Conservation (phyloP, 75 land plant genomes). For the Pinus albicaulis region DNA sequence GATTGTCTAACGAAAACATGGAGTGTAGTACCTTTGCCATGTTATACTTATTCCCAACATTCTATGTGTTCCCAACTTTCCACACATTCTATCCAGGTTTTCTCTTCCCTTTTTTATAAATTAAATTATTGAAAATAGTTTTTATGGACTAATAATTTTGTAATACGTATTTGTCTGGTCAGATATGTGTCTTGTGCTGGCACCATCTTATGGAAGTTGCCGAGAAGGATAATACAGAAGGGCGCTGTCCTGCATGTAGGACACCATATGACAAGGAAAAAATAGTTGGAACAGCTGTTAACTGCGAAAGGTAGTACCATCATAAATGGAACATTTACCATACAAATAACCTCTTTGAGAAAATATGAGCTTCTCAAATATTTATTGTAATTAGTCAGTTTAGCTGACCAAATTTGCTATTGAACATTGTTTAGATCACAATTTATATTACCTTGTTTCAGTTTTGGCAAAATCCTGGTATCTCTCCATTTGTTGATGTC, state of each 20-base stretch:
- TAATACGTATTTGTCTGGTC: not conserved
- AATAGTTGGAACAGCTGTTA: constrained; percentile 63
- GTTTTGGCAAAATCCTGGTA: not conserved
- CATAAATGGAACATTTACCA: not conserved
- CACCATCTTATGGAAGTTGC: constrained; percentile 83
- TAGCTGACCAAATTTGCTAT: not conserved
- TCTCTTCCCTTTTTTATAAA: too few relatives aligned
- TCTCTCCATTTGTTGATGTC: not conserved
- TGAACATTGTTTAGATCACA: not conserved
- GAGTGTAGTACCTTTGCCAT: too few relatives aligned
- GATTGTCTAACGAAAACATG: too few relatives aligned
- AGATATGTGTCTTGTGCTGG: constrained; percentile 98
- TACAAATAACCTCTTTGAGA: not conserved
- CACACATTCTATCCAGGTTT: too few relatives aligned
- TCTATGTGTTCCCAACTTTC: too few relatives aligned
- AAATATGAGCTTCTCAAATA: not conserved
- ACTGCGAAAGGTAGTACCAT: constrained; percentile 49
- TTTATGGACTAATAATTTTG: not conserved
- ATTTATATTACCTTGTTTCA: too few relatives aligned
- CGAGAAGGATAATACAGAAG: constrained; percentile 78
- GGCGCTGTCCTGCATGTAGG: constrained; percentile 88
- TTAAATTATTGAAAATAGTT: too few relatives aligned
- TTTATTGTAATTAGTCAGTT: not conserved
- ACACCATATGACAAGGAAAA: constrained; percentile 81
- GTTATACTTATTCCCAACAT: too few relatives aligned